These are phyloP conservation scores for Plectosphaerella sp. DNA, from an alignment of 2,329 filamentous ascomycete genomes.

Conservation along the genomic window DNA sequence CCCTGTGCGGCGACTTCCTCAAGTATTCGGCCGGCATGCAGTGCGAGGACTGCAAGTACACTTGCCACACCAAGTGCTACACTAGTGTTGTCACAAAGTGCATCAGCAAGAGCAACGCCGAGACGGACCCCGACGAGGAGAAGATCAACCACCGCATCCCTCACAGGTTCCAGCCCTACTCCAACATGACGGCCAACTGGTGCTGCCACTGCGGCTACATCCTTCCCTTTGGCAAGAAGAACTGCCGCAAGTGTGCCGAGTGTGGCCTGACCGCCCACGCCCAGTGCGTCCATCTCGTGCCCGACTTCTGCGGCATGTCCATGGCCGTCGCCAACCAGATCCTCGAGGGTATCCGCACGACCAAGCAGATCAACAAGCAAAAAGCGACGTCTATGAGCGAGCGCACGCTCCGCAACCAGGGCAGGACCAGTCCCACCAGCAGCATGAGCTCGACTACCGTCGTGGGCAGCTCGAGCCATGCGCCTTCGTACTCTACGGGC, in stretches of 20 bases:
- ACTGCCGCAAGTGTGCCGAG: constrained; percentile 90
- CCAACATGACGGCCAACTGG: constrained; percentile 98
- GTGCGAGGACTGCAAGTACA: constrained; percentile 99
- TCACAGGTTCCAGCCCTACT: constrained; percentile 93
- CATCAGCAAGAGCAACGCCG: constrained; percentile 98
- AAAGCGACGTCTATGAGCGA: constrained; percentile 57
- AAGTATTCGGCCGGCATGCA: constrained; percentile 99
- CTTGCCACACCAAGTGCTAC: constrained; percentile 97
- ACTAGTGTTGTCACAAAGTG: constrained; percentile 96
- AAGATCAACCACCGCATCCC: constrained; percentile 99
- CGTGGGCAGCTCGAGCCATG: constrained; percentile 7
- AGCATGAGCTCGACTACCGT: constrained; percentile 23
- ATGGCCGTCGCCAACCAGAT: constrained; percentile 97
- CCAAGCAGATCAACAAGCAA: constrained; percentile 64
- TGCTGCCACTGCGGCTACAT: constrained; percentile 99
- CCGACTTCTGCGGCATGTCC: constrained; percentile 98
- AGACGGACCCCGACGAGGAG: constrained; percentile 96
- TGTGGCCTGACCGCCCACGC: constrained; percentile 89
- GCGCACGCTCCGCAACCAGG: constrained; percentile 55
- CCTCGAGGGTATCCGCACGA: constrained; percentile 75
- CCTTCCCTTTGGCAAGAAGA: constrained; percentile 89
- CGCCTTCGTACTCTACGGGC: constrained; percentile 19
- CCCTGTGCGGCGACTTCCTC: constrained; percentile 94
- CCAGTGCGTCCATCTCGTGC: constrained; percentile 88
- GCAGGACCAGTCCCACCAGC: constrained; percentile 40